These are phyloP conservation scores for Lepidium sativum DNA, from an alignment of 345 rosid species.

Conservation along the genomic window DNA sequence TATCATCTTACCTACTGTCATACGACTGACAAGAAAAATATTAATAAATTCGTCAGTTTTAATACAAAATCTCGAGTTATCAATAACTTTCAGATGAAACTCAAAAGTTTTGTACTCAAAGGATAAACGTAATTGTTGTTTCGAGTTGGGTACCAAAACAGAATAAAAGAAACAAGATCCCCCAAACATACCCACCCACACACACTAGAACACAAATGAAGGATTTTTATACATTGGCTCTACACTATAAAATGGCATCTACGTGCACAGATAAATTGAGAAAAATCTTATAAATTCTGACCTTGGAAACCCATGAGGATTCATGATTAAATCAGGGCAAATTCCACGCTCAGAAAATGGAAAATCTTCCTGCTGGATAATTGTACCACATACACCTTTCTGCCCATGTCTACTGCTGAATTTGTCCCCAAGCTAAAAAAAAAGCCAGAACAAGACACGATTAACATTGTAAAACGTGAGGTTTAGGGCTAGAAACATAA, in stretches of 20 bases:
- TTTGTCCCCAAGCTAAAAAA: slow-evolving; percentile 76
- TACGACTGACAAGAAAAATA: slow-evolving; percentile 52
- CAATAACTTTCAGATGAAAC: neutral
- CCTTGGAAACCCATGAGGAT: slow-evolving; percentile 99
- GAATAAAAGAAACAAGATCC: neutral
- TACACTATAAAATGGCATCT: neutral
- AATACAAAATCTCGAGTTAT: neutral
- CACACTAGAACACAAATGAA: neutral
- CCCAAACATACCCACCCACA: neutral
- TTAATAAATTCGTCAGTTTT: neutral
- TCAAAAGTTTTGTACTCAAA: neutral
- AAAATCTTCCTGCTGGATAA: slow-evolving; percentile 89
- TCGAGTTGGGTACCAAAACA: neutral
- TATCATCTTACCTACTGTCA: slow-evolving; percentile 98
- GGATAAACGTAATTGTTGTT: neutral
- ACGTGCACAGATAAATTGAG: neutral
- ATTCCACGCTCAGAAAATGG: slow-evolving; percentile 96
- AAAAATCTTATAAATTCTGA: slow-evolving; percentile 8
- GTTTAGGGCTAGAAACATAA: neutral
- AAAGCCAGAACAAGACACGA: neutral
- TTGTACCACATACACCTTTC: slow-evolving; percentile 96
- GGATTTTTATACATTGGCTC: neutral
- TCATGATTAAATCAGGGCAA: slow-evolving; percentile 96
- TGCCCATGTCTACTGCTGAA: slow-evolving; percentile 99
- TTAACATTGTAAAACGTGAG: slow-evolving; percentile 1